Evolutionary conservation across 352 stramenopile species (phyloP).

Genomic region (Blastocystis hominis): DNA sequence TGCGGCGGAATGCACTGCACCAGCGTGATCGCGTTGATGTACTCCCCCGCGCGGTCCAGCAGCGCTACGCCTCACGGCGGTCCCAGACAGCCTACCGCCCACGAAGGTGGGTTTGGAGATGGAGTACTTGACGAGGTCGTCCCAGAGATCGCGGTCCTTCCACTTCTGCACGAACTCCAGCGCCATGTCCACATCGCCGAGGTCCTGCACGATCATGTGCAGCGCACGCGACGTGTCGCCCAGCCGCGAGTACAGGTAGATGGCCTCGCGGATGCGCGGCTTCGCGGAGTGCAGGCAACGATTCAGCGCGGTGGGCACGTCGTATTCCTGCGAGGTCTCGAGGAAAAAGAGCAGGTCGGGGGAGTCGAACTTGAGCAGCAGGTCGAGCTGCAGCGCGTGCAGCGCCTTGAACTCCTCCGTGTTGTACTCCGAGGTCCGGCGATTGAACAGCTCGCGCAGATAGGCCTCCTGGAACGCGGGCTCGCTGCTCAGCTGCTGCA

Average conservation of each 20-base stretch:
- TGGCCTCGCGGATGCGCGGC: constrained; percentile 38
- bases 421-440: constrained; percentile 50
- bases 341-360: constrained; percentile 45
- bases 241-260: constrained; percentile 48
- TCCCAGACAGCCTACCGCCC: background rate
- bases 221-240: constrained; percentile 41
- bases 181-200: constrained; percentile 51
- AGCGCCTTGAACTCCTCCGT: constrained; percentile 42
- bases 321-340: constrained; percentile 36
- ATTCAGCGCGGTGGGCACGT: constrained; percentile 26
- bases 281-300: background rate
- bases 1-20: constrained; percentile 33
- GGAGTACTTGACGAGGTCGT: constrained; percentile 35
- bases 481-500: background rate
- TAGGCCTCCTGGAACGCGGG: constrained; percentile 14
- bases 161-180: constrained; percentile 56
- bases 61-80: constrained; percentile 18
- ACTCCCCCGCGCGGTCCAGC: constrained; percentile 42
- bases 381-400: constrained; percentile 22
- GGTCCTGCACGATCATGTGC: constrained; percentile 54
- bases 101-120: constrained; percentile 41
- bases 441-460: constrained; percentile 29
- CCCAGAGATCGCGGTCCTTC: constrained; percentile 52
- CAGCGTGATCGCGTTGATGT: constrained; percentile 51
- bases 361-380: constrained; percentile 20